These are phyloP conservation scores for Agaricus blazei DNA, from an alignment of 768 basidiomycete genomes.

Conservation along the genomic window DNA sequence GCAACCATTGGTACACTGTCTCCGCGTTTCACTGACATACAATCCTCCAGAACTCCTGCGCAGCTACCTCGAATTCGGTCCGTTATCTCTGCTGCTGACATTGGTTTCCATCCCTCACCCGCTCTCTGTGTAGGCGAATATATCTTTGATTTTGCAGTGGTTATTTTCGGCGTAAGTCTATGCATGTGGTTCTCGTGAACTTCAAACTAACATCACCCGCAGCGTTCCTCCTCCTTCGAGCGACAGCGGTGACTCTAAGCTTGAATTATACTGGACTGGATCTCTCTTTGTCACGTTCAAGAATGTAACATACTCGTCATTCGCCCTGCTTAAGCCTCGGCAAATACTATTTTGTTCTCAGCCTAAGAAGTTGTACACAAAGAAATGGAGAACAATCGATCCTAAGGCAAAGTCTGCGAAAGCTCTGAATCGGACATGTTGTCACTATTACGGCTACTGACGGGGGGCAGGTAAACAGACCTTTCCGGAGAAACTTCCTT, in stretches of 20 bases:
- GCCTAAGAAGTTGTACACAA: slow-evolving; percentile 97
- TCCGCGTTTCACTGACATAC: background rate
- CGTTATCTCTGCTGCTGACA: slow-evolving; percentile 15
- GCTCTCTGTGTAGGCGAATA: slow-evolving; percentile 61
- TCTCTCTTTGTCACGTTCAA: background rate
- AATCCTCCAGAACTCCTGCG: slow-evolving; percentile 53
- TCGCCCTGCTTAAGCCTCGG: slow-evolving; percentile 8
- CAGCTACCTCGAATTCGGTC: slow-evolving; percentile 79
- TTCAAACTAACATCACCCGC: background rate
- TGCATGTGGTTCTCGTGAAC: slow-evolving; percentile 4
- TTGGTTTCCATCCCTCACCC: slow-evolving; percentile 5
- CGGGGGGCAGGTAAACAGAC: slow-evolving; percentile 21
- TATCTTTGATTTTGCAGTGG: slow-evolving; percentile 80
- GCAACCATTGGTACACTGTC: slow-evolving; percentile 23
- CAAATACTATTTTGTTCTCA: slow-evolving; percentile 8
- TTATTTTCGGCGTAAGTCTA: slow-evolving; percentile 68
- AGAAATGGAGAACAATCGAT: slow-evolving; percentile 96
- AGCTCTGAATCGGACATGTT: slow-evolving; percentile 51
- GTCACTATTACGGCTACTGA: background rate
- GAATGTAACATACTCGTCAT: background rate
- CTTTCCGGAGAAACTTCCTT: slow-evolving; percentile 91
- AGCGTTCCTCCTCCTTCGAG: slow-evolving; percentile 78
- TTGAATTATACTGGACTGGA: background rate
- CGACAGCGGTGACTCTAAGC: slow-evolving; percentile 31
- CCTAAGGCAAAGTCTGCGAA: slow-evolving; percentile 96